phyloP scores from a whole-genome alignment of 2,329 filamentous ascomycete species.

The Aspergillus sp. region DNA sequence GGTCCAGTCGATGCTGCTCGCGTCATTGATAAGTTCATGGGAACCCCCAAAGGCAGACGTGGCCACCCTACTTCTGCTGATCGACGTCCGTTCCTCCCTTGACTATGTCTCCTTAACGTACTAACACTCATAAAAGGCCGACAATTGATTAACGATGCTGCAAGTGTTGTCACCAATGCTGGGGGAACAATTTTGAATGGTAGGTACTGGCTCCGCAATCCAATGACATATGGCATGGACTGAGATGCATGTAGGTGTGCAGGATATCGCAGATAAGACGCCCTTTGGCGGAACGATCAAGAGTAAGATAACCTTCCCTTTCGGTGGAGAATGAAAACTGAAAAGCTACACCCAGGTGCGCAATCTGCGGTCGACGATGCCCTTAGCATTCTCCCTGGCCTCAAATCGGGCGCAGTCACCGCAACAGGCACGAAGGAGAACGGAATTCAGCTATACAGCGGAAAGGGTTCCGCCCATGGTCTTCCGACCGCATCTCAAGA shows the following conservation, averaged over 20 bases:
- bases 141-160: constrained; percentile 21
- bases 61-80: background rate
- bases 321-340: background rate
- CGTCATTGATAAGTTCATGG: constrained; percentile 63
- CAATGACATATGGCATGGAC: background rate
- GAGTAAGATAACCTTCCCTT: background rate
- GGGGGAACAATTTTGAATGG: constrained; percentile 14
- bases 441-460: constrained; percentile 55
- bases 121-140: constrained; percentile 6
- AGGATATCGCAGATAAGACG: constrained; percentile 9
- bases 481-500: constrained; percentile 62
- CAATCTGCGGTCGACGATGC: constrained; percentile 10
- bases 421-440: constrained; percentile 49
- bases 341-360: background rate
- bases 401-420: constrained; percentile 49
- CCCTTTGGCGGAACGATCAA: constrained; percentile 10
- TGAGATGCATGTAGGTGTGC: background rate
- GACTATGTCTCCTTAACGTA: background rate
- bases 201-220: background rate
- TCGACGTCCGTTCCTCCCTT: background rate
- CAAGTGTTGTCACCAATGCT: constrained; percentile 31
- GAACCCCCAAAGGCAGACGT: constrained; percentile 17
- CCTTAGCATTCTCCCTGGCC: constrained; percentile 33
- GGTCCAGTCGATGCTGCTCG: constrained; percentile 58
- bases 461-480: constrained; percentile 54